Percentiles rank a stretch among this genome's conserved stretches.
Evolutionary conservation across 139 green algal species (phyloP).

Genomic region (Deuterostichococcus epilithicus): DNA sequence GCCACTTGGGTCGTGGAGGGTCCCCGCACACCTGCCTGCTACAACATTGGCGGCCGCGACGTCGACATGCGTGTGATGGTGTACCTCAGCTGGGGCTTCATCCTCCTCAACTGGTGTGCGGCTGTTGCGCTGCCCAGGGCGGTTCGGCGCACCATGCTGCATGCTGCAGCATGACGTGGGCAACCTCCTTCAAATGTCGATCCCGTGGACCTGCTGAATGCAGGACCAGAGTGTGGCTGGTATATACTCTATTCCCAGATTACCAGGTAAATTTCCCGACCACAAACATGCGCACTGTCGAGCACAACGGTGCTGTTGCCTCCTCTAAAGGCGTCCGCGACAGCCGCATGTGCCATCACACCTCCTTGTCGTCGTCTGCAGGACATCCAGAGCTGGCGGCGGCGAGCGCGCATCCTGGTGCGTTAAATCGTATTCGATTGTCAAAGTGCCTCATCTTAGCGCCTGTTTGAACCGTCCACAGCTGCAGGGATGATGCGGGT

Average conservation of each 20-base stretch:
- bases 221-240: neutral
- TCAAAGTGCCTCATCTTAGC: no score
- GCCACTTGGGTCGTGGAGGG: constrained; percentile 20
- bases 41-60: constrained; percentile 6
- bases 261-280: no score
- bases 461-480: no score
- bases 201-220: neutral
- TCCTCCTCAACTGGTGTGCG: constrained; percentile 15
- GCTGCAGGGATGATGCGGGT: no score
- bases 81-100: constrained; percentile 20
- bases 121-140: no score
- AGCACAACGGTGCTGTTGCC: no score
- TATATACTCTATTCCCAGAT: neutral
- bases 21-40: constrained; percentile 1
- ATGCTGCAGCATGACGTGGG: no score
- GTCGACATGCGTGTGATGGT: constrained; percentile 19
- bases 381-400: neutral
- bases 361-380: no score
- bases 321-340: no score
- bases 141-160: neutral
- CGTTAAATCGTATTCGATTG: no score
- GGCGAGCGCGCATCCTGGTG: neutral
- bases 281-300: no score
- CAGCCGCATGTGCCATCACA: no score
- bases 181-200: neutral